phyloP scores from a whole-genome alignment of 345 rosid species.

The Rubroshorea leprosula region DNA sequence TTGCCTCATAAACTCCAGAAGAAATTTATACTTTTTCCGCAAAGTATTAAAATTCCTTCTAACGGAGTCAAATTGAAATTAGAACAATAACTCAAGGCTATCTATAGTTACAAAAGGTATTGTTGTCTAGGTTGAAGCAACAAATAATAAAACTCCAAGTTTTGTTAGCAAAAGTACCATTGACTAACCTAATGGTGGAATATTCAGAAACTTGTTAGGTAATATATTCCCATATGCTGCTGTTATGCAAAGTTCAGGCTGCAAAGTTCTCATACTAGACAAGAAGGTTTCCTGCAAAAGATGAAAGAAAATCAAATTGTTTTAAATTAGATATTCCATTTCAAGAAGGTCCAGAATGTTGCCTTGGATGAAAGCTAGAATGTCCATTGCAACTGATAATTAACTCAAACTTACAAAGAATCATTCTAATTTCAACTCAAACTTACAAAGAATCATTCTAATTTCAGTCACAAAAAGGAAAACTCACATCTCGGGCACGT shows the following conservation, averaged over 20 bases:
- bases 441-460: neutral
- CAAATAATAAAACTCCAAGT: too few species aligned
- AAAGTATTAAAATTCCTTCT: too few species aligned
- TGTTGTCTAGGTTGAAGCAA: too few species aligned
- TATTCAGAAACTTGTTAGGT: slow-evolving; percentile 73
- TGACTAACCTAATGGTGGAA: slow-evolving; percentile 73
- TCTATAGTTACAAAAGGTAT: too few species aligned
- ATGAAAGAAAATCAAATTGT: slow-evolving; percentile 4
- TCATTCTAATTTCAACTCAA: neutral
- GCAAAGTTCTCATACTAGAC: slow-evolving; percentile 59
- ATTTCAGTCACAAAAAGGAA: neutral
- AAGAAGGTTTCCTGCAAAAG: slow-evolving; percentile 60
- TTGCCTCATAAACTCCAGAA: too few species aligned
- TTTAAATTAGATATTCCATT: neutral
- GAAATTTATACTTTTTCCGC: too few species aligned
- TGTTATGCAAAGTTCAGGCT: slow-evolving; percentile 87
- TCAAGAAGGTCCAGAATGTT: neutral
- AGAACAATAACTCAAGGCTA: too few species aligned
- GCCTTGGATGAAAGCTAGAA: neutral
- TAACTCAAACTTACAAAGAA: neutral
- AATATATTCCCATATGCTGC: slow-evolving; percentile 95
- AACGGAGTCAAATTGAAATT: too few species aligned
- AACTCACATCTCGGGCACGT: slow-evolving; percentile 73
- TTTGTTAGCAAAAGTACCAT: slow-evolving; percentile 1
- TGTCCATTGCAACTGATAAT: neutral